These are phyloP conservation scores for Sonneratia caseolaris DNA, from an alignment of 345 rosid genomes.

Conservation along the genomic window DNA sequence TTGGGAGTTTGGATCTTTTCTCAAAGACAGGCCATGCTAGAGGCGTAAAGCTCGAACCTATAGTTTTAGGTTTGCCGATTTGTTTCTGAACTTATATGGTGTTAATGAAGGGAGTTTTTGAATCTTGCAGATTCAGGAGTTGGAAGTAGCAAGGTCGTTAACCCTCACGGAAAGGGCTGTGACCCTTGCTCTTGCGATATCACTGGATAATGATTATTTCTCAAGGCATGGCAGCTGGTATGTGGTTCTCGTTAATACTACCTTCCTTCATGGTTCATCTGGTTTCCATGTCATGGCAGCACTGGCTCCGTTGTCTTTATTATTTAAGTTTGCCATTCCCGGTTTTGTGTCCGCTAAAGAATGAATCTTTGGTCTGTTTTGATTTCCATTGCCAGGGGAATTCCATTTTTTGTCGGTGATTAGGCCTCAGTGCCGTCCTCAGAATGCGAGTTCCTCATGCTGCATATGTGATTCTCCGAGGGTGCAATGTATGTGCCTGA, in stretches of 20 bases:
- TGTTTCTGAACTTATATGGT: not conserved
- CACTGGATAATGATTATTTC: slow-evolving; percentile 89
- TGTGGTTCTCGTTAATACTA: slow-evolving; percentile 2
- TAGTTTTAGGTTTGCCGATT: not conserved
- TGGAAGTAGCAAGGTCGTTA: slow-evolving; percentile 61
- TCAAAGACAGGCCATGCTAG: slow-evolving; percentile 46
- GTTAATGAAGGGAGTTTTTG: not conserved
- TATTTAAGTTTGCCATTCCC: too few relatives aligned
- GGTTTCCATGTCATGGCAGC: not conserved
- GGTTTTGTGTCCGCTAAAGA: too few relatives aligned
- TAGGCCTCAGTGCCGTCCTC: slow-evolving; percentile 10
- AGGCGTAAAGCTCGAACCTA: slow-evolving; percentile 23
- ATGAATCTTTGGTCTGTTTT: not conserved
- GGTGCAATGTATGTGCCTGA: not conserved
- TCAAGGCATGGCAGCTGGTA: slow-evolving; percentile 95
- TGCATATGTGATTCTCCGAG: not conserved
- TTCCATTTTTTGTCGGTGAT: slow-evolving; percentile 46
- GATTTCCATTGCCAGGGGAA: slow-evolving; percentile 36
- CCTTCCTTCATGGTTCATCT: not conserved
- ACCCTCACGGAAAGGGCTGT: slow-evolving; percentile 79
- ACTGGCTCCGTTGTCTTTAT: not conserved
- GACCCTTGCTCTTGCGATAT: slow-evolving; percentile 76
- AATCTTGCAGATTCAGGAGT: slow-evolving; percentile 52
- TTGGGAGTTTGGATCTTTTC: slow-evolving; percentile 62
- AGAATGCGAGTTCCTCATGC: not conserved